A percentile compares a stretch with the other conserved stretches of the same genome.
phyloP scores from a whole-genome alignment of 345 rosid genomes.

The Hypericum androsaemum region DNA sequence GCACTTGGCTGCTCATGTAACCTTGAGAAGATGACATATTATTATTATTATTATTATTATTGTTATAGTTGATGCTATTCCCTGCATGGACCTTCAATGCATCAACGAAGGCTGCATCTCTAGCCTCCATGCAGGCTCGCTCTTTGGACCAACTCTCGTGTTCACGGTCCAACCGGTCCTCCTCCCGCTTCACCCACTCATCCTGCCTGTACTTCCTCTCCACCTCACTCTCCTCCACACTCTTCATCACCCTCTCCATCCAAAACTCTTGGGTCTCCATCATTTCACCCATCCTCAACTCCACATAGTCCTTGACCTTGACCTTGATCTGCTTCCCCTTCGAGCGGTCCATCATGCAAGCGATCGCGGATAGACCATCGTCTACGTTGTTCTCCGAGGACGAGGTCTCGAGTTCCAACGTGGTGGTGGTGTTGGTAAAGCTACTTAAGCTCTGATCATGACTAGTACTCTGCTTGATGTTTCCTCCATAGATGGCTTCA shows the following conservation, averaged over 20 bases:
- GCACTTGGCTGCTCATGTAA: slow-evolving; percentile 11
- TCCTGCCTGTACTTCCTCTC: slow-evolving; percentile 36
- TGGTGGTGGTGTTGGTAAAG: slow-evolving; percentile 23
- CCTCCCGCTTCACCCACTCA: slow-evolving; percentile 44
- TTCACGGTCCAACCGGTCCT: slow-evolving; percentile 30
- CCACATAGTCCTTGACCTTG: slow-evolving; percentile 40
- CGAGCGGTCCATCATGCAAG: slow-evolving; percentile 35
- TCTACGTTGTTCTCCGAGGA: slow-evolving; percentile 35
- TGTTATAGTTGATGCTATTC: slow-evolving; percentile 1
- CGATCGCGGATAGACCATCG: slow-evolving; percentile 39
- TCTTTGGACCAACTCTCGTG: slow-evolving; percentile 44
- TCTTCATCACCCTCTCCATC: slow-evolving; percentile 54
- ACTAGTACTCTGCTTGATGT: slow-evolving; percentile 6
- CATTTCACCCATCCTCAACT: slow-evolving; percentile 31
- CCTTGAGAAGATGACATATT: slow-evolving; percentile 5
- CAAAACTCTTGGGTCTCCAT: slow-evolving; percentile 45
- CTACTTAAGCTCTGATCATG: slow-evolving; percentile 23
- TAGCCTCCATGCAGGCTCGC: slow-evolving; percentile 42
- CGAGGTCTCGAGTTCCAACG: slow-evolving; percentile 34
- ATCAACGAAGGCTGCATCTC: slow-evolving; percentile 38
- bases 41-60: no score
- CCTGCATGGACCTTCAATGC: slow-evolving; percentile 27
- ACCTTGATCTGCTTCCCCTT: slow-evolving; percentile 20
- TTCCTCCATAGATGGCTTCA: slow-evolving; percentile 40
- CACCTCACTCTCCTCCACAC: slow-evolving; percentile 38